These are phyloP conservation scores for Pichia sorboxylosa DNA, from an alignment of 1,139 yeast genomes.

Conservation along the genomic window DNA sequence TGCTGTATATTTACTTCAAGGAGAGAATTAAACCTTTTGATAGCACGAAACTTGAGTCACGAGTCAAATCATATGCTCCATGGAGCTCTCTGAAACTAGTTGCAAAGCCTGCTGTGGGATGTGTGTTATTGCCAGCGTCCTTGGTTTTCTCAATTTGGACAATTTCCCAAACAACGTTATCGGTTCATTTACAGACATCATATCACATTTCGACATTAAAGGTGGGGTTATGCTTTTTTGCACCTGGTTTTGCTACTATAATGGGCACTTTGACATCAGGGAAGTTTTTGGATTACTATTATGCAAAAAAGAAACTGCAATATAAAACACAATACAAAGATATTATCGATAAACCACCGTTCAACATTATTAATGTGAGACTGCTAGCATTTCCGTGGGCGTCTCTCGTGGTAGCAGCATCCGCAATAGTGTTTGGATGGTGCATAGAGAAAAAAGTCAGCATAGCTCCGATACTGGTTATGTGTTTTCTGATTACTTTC, in stretches of 20 bases:
- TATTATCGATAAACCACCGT: conserved; percentile 18
- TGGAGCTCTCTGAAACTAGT: conserved; percentile 37
- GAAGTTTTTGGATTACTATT: conserved; percentile 33
- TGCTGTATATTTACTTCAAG: conserved; percentile 19
- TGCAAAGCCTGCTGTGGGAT: conserved; percentile 22
- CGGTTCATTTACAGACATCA: conserved; percentile 36
- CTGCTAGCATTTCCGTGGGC: conserved; percentile 30
- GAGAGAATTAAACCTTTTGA: conserved; percentile 18
- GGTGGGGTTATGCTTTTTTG: conserved; percentile 53
- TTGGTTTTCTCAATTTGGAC: conserved; percentile 60
- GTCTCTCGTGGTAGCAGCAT: conserved; percentile 19
- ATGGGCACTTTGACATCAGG: conserved; percentile 40
- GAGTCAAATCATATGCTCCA: conserved; percentile 23
- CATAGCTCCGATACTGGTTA: conserved; percentile 45
- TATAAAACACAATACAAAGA: conserved; percentile 17
- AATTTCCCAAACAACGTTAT: conserved; percentile 52
- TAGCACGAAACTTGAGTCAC: conserved; percentile 12
- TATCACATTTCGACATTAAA: conserved; percentile 42
- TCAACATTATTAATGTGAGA: conserved; percentile 39
- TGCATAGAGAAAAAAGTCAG: conserved; percentile 38
- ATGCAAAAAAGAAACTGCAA: conserved; percentile 22
- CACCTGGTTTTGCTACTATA: conserved; percentile 52
- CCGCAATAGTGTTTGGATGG: conserved; percentile 30
- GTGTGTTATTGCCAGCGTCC: conserved; percentile 38
- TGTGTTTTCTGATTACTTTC: conserved; percentile 41